Base-by-base conservation (phyloP, 495 filamentous ascomycete species). In the Trichodelitschia bisporula region DNA sequence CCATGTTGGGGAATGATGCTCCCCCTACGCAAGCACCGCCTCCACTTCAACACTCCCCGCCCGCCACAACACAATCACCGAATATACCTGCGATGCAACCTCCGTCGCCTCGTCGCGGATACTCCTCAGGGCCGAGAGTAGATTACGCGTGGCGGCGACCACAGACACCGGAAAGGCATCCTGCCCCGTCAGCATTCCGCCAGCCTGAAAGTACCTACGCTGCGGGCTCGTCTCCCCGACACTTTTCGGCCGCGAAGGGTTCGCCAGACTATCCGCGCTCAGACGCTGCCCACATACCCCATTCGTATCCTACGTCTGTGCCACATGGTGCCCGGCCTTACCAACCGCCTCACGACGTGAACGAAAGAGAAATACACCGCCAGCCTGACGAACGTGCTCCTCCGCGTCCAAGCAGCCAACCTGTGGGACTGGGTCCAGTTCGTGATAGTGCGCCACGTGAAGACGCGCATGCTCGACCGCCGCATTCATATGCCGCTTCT, bases 1-100 rank as follows among this genome's bases (percentile, higher is more conserved):
- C 86, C 14, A 79, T 97, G 62, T 65, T 97, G 28, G 68, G 62
- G 30, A 50, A 56, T 9, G 64, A 64, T 32, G 43, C 61, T 26
- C 19, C 36, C 4, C 24, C 29, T 28, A 31, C 32, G 9, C 28
- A 39, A 18, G 24, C 38, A 15, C 34, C 39, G 8, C 13, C 31
- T 11, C 18, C 35, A 17, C 37, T 43, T 18, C 41, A 41, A 6
- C 49, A 39, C 18, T 16, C 36, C 14, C 39, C 42, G 18, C 32
- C 39, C 30, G 17, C 31, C 3, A 33, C 13, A 14, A 31, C 40
- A 5, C 27, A 32, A 0, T 26, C 36, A 15, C 11, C 33, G 3
- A 39, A 33, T 15, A 35, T 36, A 18, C 41, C 42, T 26, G 26
- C 38, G 16, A 51, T 50, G 46, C 50, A 42, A 29, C 48, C 50